phyloP scores from a whole-genome alignment of 2,329 filamentous ascomycete species.

The Scedosporium boydii region DNA sequence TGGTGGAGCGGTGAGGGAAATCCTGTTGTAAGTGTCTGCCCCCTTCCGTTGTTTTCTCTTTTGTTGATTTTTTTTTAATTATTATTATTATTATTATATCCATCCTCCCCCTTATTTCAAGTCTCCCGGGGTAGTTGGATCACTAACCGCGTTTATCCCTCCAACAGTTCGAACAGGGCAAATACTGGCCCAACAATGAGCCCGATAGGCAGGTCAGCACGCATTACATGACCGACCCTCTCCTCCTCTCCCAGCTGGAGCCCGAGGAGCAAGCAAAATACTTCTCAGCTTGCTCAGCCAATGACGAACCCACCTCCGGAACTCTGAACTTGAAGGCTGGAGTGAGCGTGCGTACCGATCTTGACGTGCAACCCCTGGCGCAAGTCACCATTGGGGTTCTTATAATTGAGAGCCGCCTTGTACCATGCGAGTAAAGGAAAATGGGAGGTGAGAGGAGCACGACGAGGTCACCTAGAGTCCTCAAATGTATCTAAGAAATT shows the following conservation, averaged over 20 bases:
- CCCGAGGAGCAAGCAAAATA: not conserved
- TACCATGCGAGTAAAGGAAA: not conserved
- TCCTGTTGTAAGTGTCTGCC: not conserved
- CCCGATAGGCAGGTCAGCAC: not conserved
- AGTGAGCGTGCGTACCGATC: not conserved
- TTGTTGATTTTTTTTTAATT: not conserved
- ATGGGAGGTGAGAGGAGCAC: too few species aligned
- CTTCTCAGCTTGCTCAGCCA: not conserved
- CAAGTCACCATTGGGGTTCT: not conserved
- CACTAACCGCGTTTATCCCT: not conserved
- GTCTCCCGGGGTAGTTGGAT: not conserved
- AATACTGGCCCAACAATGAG: conserved; percentile 4
- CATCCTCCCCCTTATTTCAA: not conserved
- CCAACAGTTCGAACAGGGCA: not conserved
- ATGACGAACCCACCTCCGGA: not conserved
- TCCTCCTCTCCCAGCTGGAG: not conserved
- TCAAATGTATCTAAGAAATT: not conserved
- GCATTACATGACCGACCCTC: not conserved
- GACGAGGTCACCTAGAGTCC: too few species aligned
- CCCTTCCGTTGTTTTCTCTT: too few species aligned
- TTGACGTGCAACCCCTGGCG: not conserved
- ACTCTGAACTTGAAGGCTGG: not conserved
- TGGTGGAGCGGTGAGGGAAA: conserved; percentile 2
- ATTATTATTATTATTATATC: not conserved
- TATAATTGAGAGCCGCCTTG: not conserved